Evolutionary conservation across 345 rosid species (phyloP), one percentile per base, ranked within the genome.

Genomic region (Carallia brachiata): DNA sequence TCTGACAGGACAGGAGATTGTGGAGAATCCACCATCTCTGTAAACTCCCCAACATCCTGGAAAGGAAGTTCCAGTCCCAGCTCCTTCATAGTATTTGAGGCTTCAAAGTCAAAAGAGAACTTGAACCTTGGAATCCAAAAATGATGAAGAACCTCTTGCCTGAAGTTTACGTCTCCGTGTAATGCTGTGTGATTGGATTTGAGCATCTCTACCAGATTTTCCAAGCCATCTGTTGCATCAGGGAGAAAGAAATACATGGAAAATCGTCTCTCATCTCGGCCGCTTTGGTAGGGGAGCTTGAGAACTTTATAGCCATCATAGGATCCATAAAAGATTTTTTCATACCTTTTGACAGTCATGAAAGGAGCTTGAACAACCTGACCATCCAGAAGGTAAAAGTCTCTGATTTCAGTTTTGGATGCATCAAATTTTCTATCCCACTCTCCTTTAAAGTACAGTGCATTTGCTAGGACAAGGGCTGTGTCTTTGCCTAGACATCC

Each of bases 401-500:
- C 60, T 61, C 36, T 7, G 16, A 63, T 36, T 70, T 69, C 17
- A n/a, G 85, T 74, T 48, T 60, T 66, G 3, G 66, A 73, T 4
- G 54, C 36, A 48, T 75, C 66, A 5, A 78, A 84, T 15, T 31
- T 55, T 36, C 55, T 18, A 65, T 32, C 28, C 86, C 82, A 81
- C 16, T 72, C 52, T 16, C 80, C 83, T 77, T 77, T 79, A 67
- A 82, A 84, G 67, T 79, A 79, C 44, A 84, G 64, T 15, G 82
- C 84, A 70, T 80, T 82, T 5, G 70, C 82, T 12, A 81, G 74
- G 64, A 84, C 60, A 4, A 73, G 66, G 4, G 47, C 32, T 28
- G 79, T 78, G 4, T 47, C 62, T 0, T 44, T 15, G 18, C 59
- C 47, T 32, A 80, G 61, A 31, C 72, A 57, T 4, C 56, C 68